Base-by-base conservation (phyloP, 768 basidiomycete genomes). In the Serendipita sp. region DNA sequence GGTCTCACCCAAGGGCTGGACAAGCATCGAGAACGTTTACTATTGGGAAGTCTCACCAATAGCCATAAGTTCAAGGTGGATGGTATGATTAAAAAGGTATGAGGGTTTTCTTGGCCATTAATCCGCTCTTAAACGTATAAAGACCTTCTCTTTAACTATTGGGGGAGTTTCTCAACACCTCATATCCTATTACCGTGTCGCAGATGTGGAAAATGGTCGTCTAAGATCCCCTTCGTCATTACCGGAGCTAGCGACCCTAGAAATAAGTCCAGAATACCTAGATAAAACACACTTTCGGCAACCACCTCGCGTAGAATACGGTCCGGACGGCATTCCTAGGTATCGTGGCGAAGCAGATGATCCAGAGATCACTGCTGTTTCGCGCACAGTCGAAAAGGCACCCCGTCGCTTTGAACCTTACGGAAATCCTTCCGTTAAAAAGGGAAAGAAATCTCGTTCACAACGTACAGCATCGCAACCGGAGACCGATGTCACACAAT, bases 61-160 rank as follows among this genome's bases (percentile, higher is more conserved):
- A 87, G 83, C 72, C 87, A 88, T 79, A 91, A 91, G 74, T 97
- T 95, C 80, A 95, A 94, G 71, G 73, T 80, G 0, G 87, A 91
- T 64, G 95, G 95, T 4, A 81, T 98, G 73, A 91, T 97, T 84
- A 98, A 98, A 79, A 96, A 97, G 83, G 95, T 92, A 50, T 68
- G 82, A 74, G 44, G 58, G n/a, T 3, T 43, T 60, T 65, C 60
- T 53, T 15, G 62, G 16, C 64, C 34, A 27, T 66, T 31, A 23
- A 52, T 13, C 36, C 23, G 23, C 23, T 23, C 2, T 23, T 23
- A 23, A 23, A 23, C 64, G 15, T 15, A 29, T 33, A 33, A 72
- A 95, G 92, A 95, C 93, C 6, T 93, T 96, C 73, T 95, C 93
- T 10, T 77, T 96, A 64, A 85, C 85, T 23, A 91, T 93, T 65